These are phyloP conservation scores for Vickermania spadyakhi DNA, from an alignment of 208 protist genomes.

Conservation along the genomic window DNA sequence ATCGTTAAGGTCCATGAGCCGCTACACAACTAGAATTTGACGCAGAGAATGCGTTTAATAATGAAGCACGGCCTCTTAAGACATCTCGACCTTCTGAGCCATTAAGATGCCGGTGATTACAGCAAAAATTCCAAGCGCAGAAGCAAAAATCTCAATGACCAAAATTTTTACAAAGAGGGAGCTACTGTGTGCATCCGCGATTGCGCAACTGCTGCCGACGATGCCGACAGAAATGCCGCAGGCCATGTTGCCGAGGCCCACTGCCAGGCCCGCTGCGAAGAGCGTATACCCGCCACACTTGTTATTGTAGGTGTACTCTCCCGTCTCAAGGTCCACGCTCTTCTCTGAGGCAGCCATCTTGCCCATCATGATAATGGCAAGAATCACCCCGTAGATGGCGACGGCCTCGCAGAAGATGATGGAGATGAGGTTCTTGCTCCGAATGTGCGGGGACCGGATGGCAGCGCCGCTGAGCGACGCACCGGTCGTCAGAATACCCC, in stretches of 20 bases:
- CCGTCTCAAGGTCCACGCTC: slow-evolving; percentile 21
- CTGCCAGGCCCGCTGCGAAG: slow-evolving; percentile 91
- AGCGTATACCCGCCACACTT: slow-evolving; percentile 84
- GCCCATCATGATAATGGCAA: slow-evolving; percentile 97
- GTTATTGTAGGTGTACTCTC: slow-evolving; percentile 37
- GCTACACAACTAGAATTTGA: too few relatives aligned
- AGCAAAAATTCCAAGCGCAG: slow-evolving; percentile 96
- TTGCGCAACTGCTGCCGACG: slow-evolving; percentile 92
- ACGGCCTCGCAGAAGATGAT: slow-evolving; percentile 99
- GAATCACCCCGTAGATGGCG: slow-evolving; percentile 99
- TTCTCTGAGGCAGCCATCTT: slow-evolving; percentile 68
- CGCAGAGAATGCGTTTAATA: too few relatives aligned
- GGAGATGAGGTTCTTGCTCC: slow-evolving; percentile 92
- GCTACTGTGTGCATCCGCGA: slow-evolving; percentile 93
- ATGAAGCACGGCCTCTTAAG: slow-evolving; percentile 25
- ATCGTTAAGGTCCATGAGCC: not conserved
- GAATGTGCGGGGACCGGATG: slow-evolving; percentile 80
- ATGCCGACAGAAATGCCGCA: slow-evolving; percentile 95
- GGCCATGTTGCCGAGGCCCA: slow-evolving; percentile 94
- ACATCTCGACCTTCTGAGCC: slow-evolving; percentile 79
- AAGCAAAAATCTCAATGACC: slow-evolving; percentile 97
- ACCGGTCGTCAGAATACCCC: slow-evolving; percentile 85
- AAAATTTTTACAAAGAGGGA: slow-evolving; percentile 96
- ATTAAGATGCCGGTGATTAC: slow-evolving; percentile 97
- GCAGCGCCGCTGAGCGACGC: slow-evolving; percentile 82